A percentile compares a stretch with the other conserved stretches of the same genome.
These are phyloP conservation scores for Clarkia xantiana DNA, from an alignment of 345 rosid species.

Conservation along the genomic window DNA sequence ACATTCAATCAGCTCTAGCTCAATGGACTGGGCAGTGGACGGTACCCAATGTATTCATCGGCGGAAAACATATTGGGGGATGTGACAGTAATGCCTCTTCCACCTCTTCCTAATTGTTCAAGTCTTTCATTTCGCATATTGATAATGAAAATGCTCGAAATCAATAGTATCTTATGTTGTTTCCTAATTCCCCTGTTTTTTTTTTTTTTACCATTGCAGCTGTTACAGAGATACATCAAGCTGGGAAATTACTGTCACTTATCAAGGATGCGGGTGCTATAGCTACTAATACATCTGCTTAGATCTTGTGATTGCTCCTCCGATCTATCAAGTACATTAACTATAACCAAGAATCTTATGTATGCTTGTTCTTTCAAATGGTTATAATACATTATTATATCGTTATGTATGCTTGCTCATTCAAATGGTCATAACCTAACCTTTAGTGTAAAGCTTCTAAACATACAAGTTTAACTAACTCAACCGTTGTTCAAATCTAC, in stretches of 20 bases:
- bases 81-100: constrained; percentile 35
- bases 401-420: no score
- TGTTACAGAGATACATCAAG: constrained; percentile 1
- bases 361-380: no score
- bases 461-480: no score
- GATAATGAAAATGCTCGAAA: not conserved
- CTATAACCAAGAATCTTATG: no score
- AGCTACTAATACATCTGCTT: no score
- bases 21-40: constrained; percentile 55
- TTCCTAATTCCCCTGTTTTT: not conserved
- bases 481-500: no score
- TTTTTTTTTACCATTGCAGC: constrained; percentile 1
- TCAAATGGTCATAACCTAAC: no score
- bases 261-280: constrained; percentile 4
- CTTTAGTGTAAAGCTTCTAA: no score
- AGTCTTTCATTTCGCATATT: not conserved
- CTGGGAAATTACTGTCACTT: constrained; percentile 2
- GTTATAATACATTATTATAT: no score
- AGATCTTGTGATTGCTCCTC: no score
- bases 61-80: constrained; percentile 54
- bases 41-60: constrained; percentile 58
- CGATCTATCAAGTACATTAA: no score
- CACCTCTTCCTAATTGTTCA: not conserved
- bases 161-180: no score
- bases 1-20: constrained; percentile 33